Percentiles rank a stretch among this genome's conserved stretches.
phyloP scores from a whole-genome alignment of 306 rosid genomes.

The Vicia faba region DNA sequence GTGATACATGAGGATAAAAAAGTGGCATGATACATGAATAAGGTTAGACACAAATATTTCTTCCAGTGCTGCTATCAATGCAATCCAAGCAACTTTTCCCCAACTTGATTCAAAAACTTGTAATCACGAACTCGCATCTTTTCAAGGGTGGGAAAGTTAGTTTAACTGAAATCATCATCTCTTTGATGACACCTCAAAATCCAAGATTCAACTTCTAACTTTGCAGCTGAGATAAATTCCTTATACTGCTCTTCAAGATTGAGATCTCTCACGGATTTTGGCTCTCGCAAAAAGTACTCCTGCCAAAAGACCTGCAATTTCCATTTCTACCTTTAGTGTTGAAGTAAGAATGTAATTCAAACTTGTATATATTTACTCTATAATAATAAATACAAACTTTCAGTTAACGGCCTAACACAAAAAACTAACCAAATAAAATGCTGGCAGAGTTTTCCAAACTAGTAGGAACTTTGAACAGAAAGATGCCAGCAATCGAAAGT shows the following conservation, averaged over 20 bases:
- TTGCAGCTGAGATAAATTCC: conserved; percentile 28
- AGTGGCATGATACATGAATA: conserved; percentile 20
- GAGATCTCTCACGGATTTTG: conserved; percentile 78
- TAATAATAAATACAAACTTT: neutral
- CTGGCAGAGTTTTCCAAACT: conserved; percentile 91
- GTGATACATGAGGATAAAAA: too few species aligned
- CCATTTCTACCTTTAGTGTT: conserved; percentile 32
- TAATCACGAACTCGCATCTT: conserved; percentile 24
- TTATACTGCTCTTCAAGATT: conserved; percentile 39
- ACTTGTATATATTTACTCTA: conserved; percentile 7
- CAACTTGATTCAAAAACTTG: conserved; percentile 31
- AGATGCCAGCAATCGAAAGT: conserved; percentile 85
- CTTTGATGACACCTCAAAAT: conserved; percentile 22
- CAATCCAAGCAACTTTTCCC: conserved; percentile 29
- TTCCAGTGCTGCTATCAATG: neutral
- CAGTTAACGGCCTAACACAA: conserved; percentile 6
- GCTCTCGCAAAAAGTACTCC: conserved; percentile 96
- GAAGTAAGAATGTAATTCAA: conserved; percentile 29
- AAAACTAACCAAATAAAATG: conserved; percentile 84
- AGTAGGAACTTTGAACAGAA: conserved; percentile 90
- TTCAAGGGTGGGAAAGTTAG: conserved; percentile 1
- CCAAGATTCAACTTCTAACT: conserved; percentile 31
- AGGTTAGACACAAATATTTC: conserved; percentile 14
- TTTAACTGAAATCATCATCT: conserved; percentile 14
- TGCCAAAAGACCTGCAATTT: conserved; percentile 80